These are phyloP conservation scores for Tolypocladium ophioglossoides DNA, from an alignment of 2,329 filamentous ascomycete species.

Conservation along the genomic window DNA sequence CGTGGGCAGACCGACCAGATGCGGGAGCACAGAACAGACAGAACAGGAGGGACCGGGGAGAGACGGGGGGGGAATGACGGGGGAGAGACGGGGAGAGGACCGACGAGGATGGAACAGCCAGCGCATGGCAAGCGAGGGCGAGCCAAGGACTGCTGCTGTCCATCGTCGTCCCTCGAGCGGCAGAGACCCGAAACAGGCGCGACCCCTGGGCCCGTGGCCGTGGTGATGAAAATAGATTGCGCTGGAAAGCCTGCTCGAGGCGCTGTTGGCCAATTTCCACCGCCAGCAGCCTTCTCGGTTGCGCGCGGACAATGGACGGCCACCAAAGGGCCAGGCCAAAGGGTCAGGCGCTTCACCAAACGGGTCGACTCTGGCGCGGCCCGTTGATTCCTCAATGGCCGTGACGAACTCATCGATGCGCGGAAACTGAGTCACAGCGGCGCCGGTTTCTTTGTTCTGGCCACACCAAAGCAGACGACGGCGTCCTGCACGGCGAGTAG, in stretches of 20 bases:
- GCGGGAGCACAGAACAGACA: no score
- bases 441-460: not conserved
- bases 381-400: not conserved
- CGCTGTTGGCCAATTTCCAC: constrained; percentile 2
- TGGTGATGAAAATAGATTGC: constrained; percentile 3
- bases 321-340: no score
- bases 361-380: not conserved
- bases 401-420: not conserved
- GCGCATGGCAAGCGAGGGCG: no score
- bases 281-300: not conserved
- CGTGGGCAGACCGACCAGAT: no score
- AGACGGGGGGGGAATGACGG: no score
- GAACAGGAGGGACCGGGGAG: not conserved
- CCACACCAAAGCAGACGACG: not conserved
- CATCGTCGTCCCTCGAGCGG: not conserved
- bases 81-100: no score
- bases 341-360: constrained; percentile 1
- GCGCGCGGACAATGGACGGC: not conserved
- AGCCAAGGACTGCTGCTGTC: constrained; percentile 1
- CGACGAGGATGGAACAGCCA: no score
- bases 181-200: constrained; percentile 7
- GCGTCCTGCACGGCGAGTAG: not conserved
- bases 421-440: not conserved
- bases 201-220: not conserved
- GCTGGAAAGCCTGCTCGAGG: not conserved